Evolutionary conservation across 805 yeast species (phyloP).

Genomic region (Spathaspora arborariae): DNA sequence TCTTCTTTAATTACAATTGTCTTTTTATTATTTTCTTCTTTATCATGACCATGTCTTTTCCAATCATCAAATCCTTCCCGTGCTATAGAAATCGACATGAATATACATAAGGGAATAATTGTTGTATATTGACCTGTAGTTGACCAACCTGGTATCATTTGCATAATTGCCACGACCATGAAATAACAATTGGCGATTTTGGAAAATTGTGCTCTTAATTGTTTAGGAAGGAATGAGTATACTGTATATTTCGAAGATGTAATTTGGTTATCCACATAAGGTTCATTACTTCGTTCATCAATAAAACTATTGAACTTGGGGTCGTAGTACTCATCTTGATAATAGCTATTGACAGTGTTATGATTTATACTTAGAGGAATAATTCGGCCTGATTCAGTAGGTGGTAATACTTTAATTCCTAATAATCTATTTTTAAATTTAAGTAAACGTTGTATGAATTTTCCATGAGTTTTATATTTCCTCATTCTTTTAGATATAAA

Average conservation of each 20-base stretch:
- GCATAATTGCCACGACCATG: conserved; percentile 84
- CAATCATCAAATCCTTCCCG: conserved; percentile 95
- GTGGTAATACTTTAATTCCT: conserved; percentile 45
- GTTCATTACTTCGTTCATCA: conserved; percentile 66
- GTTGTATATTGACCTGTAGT: conserved; percentile 96
- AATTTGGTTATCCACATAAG: conserved; percentile 65
- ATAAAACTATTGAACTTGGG: conserved; percentile 30
- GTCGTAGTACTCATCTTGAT: conserved; percentile 26
- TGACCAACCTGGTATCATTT: conserved; percentile 96
- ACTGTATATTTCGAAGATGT: conserved; percentile 85
- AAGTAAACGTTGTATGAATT: conserved; percentile 12
- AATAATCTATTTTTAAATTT: conserved; percentile 33
- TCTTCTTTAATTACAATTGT: conserved; percentile 31
- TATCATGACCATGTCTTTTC: conserved; percentile 81
- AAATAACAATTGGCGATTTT: conserved; percentile 91
- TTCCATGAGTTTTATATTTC: conserved; percentile 11
- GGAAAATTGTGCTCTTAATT: conserved; percentile 85
- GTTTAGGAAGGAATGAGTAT: conserved; percentile 82
- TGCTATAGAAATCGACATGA: conserved; percentile 82
- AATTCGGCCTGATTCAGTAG: conserved; percentile 66
- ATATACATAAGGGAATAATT: conserved; percentile 80
- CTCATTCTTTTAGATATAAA: conserved; percentile 16
- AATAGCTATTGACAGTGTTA: conserved; percentile 26
- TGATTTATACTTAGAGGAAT: conserved; percentile 61
- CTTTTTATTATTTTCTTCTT: conserved; percentile 64